Evolutionary conservation across 257 asterid species (phyloP).

Genomic region (Buddleja alternifolia): DNA sequence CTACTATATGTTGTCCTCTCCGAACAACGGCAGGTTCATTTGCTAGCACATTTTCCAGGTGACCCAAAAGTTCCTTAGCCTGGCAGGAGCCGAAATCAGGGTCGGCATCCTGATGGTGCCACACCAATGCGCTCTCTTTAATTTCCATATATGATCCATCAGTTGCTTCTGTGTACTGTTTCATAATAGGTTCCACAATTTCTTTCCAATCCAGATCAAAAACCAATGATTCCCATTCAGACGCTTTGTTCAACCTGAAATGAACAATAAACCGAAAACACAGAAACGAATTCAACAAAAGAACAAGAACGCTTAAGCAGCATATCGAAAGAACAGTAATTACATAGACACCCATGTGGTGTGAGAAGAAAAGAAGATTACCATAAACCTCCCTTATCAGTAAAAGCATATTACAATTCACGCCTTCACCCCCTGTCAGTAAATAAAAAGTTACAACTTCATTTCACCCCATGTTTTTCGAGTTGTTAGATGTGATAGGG

Average conservation of each 20-base stretch:
- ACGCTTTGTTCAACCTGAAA: constrained; percentile 47
- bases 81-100: constrained; percentile 77
- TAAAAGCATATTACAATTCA: no score
- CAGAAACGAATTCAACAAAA: background rate
- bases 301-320: no score
- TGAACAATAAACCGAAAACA: constrained; percentile 17
- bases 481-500: no score
- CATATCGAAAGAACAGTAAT: no score
- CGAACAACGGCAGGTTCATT: constrained; percentile 77
- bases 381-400: no score
- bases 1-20: constrained; percentile 77
- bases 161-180: constrained; percentile 70
- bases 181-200: constrained; percentile 82
- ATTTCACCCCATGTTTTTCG: no score
- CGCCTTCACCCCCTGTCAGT: no score
- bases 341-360: no score
- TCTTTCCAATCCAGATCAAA: constrained; percentile 72
- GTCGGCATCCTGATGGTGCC: constrained; percentile 76
- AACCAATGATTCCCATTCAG: constrained; percentile 60
- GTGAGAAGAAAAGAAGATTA: no score
- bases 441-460: no score
- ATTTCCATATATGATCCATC: constrained; percentile 70
- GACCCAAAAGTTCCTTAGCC: constrained; percentile 70
- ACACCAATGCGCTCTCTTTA: constrained; percentile 76
- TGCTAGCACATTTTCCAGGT: constrained; percentile 66